Conservation (phyloP, 768 basidiomycete species). For the Aureoboletus auriporus region DNA sequence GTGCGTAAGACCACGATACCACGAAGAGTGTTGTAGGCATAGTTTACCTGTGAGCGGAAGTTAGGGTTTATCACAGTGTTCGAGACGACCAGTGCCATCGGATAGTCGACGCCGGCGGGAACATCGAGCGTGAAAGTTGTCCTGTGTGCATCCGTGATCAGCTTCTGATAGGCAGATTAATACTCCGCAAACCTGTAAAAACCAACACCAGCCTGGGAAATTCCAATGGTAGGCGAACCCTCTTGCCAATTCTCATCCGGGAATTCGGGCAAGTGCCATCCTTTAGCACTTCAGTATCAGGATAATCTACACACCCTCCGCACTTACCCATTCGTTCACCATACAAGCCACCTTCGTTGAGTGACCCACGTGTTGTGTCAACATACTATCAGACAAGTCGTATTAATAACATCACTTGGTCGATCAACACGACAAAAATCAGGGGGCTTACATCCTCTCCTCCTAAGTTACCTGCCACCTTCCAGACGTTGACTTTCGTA, state of each 20-base stretch:
- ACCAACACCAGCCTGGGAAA: constrained; percentile 40
- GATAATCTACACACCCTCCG: neutral
- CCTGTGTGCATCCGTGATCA: constrained; percentile 7
- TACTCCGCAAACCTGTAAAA: constrained; percentile 39
- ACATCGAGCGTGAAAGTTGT: constrained; percentile 40
- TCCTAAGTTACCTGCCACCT: constrained; percentile 47
- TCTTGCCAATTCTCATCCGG: constrained; percentile 43
- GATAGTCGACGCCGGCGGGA: constrained; percentile 45
- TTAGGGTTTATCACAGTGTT: constrained; percentile 42
- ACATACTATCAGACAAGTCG: constrained; percentile 33
- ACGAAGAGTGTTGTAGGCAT: neutral
- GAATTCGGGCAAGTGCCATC: constrained; percentile 59
- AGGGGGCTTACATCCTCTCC: constrained; percentile 38
- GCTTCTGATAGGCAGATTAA: neutral
- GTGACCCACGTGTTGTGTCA: constrained; percentile 48
- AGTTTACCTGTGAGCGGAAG: constrained; percentile 34
- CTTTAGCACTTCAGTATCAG: constrained; percentile 8
- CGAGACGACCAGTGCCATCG: constrained; percentile 41
- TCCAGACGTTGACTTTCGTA: constrained; percentile 42
- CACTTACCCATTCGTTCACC: constrained; percentile 45
- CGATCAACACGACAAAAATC: neutral
- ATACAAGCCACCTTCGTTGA: constrained; percentile 58
- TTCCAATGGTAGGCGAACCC: constrained; percentile 40
- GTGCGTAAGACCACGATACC: neutral
- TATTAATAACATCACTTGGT: neutral